Evolutionary conservation across 2,329 filamentous ascomycete species (phyloP).

Genomic region (Fusarium camptoceras): DNA sequence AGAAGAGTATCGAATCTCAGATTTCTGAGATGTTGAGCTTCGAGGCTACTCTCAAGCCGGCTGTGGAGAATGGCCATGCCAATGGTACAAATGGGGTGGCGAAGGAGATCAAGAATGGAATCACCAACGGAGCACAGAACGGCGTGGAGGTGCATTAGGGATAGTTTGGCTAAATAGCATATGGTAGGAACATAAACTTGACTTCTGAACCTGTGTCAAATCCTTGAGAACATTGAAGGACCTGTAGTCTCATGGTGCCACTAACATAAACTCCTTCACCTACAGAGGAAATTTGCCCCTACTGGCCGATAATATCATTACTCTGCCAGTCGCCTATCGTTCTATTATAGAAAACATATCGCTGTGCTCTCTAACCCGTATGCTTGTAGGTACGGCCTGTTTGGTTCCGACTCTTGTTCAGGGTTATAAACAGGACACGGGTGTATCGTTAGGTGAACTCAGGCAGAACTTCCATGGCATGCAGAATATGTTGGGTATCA

Average conservation of each 20-base stretch:
- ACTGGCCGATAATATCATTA: neutral
- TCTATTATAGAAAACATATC: neutral
- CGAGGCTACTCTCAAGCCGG: slow-evolving; percentile 44
- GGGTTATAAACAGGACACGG: neutral
- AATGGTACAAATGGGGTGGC: neutral
- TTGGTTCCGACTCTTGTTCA: neutral
- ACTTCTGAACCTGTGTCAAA: neutral
- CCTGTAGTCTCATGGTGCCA: neutral
- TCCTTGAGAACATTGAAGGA: neutral
- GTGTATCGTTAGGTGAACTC: neutral
- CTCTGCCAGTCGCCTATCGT: neutral
- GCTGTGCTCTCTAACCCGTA: neutral
- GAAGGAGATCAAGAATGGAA: neutral
- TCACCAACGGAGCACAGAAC: neutral
- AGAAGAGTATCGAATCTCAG: slow-evolving; percentile 55
- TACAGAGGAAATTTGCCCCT: no score
- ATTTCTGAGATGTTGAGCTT: slow-evolving; percentile 58
- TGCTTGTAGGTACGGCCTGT: neutral
- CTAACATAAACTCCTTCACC: neutral
- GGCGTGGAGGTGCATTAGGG: neutral
- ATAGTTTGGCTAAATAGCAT: fast-evolving
- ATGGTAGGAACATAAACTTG: neutral
- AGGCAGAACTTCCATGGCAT: neutral
- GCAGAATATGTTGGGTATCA: neutral
- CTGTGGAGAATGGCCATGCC: neutral